These are phyloP conservation scores for Pontederia paniculata DNA, from an alignment of 176 grass and related monocot genomes.

Conservation along the genomic window DNA sequence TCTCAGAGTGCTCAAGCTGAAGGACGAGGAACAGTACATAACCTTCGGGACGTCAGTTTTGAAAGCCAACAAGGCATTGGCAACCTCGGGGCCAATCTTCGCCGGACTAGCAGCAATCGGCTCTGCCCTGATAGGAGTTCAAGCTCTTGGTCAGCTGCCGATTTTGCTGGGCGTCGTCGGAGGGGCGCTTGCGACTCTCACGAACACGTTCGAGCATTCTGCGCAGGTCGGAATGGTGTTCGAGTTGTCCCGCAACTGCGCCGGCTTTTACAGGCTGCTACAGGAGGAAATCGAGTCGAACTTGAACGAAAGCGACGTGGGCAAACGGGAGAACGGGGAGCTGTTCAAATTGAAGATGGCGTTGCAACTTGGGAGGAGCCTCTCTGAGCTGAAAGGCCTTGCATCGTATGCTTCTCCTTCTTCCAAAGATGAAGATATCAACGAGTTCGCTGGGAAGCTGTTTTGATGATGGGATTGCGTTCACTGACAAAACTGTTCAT, in stretches of 20 bases:
- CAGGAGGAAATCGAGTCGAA: conserved; percentile 40
- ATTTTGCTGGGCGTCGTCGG: not conserved
- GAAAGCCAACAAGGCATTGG: conserved; percentile 18
- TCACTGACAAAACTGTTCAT: too few relatives aligned
- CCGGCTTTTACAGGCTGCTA: conserved; percentile 35
- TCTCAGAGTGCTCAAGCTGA: conserved; percentile 27
- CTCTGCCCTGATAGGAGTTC: conserved; percentile 19
- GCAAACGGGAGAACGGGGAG: conserved; percentile 45
- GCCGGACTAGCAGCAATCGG: conserved; percentile 23
- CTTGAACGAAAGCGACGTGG: conserved; percentile 22
- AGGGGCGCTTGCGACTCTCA: conserved; percentile 28
- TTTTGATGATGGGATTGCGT: conserved; percentile 1
- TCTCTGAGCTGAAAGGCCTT: conserved; percentile 27
- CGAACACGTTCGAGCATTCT: conserved; percentile 44
- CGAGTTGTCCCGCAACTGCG: conserved; percentile 39
- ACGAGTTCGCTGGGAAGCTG: conserved; percentile 37
- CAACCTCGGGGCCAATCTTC: conserved; percentile 20
- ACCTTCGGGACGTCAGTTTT: conserved; percentile 9
- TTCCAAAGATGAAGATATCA: conserved; percentile 21
- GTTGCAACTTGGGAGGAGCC: conserved; percentile 29
- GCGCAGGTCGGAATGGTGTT: conserved; percentile 57
- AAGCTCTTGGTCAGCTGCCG: conserved; percentile 4
- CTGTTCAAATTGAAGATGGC: conserved; percentile 39
- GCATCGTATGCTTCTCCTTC: conserved; percentile 23
- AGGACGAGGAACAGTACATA: conserved; percentile 35